Evolutionary conservation across 495 filamentous ascomycete genomes (phyloP).

Genomic region (Chaetomium cochliodes): DNA sequence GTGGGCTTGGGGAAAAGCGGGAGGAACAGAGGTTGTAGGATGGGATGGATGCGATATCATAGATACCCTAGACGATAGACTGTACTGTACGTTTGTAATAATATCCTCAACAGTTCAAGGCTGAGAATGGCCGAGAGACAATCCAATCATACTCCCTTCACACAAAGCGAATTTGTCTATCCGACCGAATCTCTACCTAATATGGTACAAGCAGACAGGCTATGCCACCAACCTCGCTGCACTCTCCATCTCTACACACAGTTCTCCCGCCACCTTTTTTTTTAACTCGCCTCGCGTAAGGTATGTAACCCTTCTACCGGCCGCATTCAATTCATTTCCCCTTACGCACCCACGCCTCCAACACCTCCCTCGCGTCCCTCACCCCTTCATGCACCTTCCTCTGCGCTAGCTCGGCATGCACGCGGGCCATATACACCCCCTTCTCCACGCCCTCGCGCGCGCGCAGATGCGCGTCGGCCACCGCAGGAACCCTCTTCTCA

Average conservation of each 20-base stretch:
- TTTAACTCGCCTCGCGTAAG: not conserved
- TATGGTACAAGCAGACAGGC: conserved; percentile 28
- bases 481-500: conserved; percentile 77
- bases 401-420: conserved; percentile 67
- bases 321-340: conserved; percentile 55
- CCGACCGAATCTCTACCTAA: conserved; percentile 14
- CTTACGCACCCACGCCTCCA: conserved; percentile 89
- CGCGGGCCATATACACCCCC: conserved; percentile 65
- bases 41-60: not conserved
- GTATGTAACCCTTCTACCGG: too few relatives aligned
- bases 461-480: conserved; percentile 73
- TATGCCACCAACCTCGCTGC: not conserved
- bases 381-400: conserved; percentile 78
- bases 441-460: conserved; percentile 64
- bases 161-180: conserved; percentile 29
- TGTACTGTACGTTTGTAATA: conserved; percentile 9
- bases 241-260: conserved; percentile 6
- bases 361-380: conserved; percentile 62
- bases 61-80: conserved; percentile 6
- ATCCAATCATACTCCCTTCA: not conserved
- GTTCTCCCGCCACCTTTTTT: not conserved
- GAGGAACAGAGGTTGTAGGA: conserved; percentile 2
- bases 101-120: not conserved
- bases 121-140: not conserved
- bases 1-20: conserved; percentile 37